These are phyloP conservation scores for Scutellaria galericulata DNA, from an alignment of 257 asterid species.

Conservation along the genomic window DNA sequence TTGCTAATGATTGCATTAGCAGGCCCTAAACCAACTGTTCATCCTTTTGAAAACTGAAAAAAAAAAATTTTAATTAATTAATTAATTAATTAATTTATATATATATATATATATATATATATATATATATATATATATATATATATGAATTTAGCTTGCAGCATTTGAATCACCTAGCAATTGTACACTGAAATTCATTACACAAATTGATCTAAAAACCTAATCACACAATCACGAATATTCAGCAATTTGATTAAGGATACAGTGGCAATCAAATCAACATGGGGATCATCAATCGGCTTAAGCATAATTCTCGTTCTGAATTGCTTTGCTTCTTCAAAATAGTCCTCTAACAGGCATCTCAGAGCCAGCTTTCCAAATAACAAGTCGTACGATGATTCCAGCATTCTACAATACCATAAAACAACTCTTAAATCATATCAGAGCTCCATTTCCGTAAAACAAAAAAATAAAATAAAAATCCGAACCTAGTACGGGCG, in stretches of 20 bases:
- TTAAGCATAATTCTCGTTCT: slow-evolving; percentile 79
- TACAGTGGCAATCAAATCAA: slow-evolving; percentile 90
- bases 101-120: too few relatives aligned
- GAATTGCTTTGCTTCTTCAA: slow-evolving; percentile 74
- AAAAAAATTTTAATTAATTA: too few relatives aligned
- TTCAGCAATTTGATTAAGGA: slow-evolving; percentile 42
- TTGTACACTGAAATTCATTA: background rate
- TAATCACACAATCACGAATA: background rate
- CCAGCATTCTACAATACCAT: slow-evolving; percentile 77
- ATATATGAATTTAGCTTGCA: background rate
- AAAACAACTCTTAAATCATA: slow-evolving; percentile 8
- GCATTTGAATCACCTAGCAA: background rate
- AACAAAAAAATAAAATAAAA: background rate
- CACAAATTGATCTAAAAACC: background rate
- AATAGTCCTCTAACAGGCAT: slow-evolving; percentile 81
- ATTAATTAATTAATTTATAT: too few relatives aligned
- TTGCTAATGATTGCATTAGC: slow-evolving; percentile 2
- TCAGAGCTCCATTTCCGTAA: background rate
- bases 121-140: too few relatives aligned
- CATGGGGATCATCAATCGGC: slow-evolving; percentile 95
- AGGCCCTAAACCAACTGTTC: background rate
- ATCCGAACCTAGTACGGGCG: slow-evolving; percentile 77
- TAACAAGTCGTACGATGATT: slow-evolving; percentile 77
- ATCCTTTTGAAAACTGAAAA: background rate
- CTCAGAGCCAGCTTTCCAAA: slow-evolving; percentile 82